Conservation (phyloP, 2,329 filamentous ascomycete genomes). For the Calonectria honghensis region DNA sequence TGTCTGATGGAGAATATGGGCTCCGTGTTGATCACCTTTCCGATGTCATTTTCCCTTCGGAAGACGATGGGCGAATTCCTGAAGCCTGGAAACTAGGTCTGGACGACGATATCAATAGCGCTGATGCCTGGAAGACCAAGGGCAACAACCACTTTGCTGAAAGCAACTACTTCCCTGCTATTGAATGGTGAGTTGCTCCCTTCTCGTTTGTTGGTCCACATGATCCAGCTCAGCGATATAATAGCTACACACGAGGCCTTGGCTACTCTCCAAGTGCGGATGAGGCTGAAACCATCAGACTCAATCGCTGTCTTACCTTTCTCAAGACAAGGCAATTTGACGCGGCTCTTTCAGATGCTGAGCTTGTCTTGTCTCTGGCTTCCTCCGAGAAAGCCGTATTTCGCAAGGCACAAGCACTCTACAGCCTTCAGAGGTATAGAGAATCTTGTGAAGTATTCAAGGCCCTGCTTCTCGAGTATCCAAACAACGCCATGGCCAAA, state of each 20-base stretch:
- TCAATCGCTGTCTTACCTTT: conserved; percentile 62
- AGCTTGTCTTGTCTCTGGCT: conserved; percentile 38
- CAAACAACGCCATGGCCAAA: conserved; percentile 58
- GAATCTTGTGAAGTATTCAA: conserved; percentile 54
- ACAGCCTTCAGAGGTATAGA: conserved; percentile 62
- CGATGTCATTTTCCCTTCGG: conserved; percentile 65
- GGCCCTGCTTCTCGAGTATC: conserved; percentile 55
- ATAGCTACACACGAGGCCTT: background rate
- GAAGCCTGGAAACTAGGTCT: conserved; percentile 55
- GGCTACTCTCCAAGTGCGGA: conserved; percentile 44
- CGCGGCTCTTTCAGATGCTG: background rate
- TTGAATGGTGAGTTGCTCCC: conserved; percentile 58
- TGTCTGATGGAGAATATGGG: conserved; percentile 61
- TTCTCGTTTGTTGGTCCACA: background rate
- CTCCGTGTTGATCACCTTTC: conserved; percentile 72
- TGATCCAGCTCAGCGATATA: background rate
- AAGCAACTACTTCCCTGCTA: conserved; percentile 55
- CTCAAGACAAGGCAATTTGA: conserved; percentile 58
- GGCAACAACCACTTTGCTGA: conserved; percentile 60
- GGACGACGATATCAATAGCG: conserved; percentile 16
- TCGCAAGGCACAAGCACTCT: conserved; percentile 66
- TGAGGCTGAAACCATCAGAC: conserved; percentile 58
- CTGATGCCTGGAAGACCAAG: conserved; percentile 45
- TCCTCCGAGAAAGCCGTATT: conserved; percentile 66
- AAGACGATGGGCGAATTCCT: conserved; percentile 63